phyloP scores from a whole-genome alignment of 805 yeast species.

The Yarrowia sp. region DNA sequence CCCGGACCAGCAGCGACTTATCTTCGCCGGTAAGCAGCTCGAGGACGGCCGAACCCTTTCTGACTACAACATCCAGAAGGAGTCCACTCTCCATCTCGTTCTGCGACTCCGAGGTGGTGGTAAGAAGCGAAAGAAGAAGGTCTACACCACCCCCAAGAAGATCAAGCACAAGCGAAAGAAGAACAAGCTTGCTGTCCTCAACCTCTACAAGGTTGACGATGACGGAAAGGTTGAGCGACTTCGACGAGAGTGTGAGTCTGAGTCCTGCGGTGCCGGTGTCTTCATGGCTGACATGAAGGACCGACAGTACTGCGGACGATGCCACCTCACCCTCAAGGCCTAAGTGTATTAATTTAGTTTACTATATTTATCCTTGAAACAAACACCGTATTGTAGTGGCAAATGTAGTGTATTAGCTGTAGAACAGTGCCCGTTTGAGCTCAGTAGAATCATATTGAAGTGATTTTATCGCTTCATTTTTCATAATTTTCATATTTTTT shows the following conservation, averaged over 20 bases:
- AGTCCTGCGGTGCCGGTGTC: constrained; percentile 93
- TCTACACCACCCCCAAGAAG: constrained; percentile 99
- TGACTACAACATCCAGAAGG: constrained; percentile 98
- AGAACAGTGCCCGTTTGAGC: too few relatives aligned
- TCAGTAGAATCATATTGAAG: too few relatives aligned
- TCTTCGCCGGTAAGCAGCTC: constrained; percentile 96
- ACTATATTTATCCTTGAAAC: constrained; percentile 8
- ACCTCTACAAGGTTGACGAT: constrained; percentile 98
- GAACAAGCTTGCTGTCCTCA: constrained; percentile 98
- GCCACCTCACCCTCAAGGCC: constrained; percentile 88
- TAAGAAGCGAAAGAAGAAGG: constrained; percentile 99
- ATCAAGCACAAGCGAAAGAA: constrained; percentile 99
- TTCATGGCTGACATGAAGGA: constrained; percentile 99
- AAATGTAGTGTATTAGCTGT: too few relatives aligned
- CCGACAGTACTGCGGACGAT: constrained; percentile 99
- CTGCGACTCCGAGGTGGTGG: constrained; percentile 99
- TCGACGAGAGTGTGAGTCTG: constrained; percentile 95
- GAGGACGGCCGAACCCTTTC: constrained; percentile 91
- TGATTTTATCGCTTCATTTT: too few relatives aligned
- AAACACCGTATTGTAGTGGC: too few relatives aligned
- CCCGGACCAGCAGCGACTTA: constrained; percentile 95
- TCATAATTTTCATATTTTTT: too few relatives aligned
- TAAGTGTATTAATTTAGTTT: constrained; percentile 32
- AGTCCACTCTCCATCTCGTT: constrained; percentile 93
- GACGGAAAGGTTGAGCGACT: constrained; percentile 98